Evolutionary conservation across 768 basidiomycete genomes (phyloP), one percentile per base, ranked within the genome.

Genomic region (Macrolepiota fuliginosa): DNA sequence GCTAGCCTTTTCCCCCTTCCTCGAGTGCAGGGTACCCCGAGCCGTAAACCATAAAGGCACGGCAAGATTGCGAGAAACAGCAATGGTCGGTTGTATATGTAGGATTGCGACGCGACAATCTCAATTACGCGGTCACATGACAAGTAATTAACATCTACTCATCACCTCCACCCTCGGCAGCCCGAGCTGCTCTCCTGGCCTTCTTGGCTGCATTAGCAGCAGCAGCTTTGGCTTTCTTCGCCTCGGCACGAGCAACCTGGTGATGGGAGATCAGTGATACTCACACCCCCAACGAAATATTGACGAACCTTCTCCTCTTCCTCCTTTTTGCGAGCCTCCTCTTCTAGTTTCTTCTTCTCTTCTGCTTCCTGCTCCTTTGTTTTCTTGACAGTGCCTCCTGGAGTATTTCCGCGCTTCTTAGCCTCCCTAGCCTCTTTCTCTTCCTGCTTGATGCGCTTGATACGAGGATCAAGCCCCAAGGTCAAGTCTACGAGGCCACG

Each of bases 381-480:
- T 62, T 87, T 88, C 73, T 88, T 89, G 46, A 81, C 78, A 42
- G 85, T 81, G 9, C 75, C 81, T 58, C 80, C 82, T 10, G 80
- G 76, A 32, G 80, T 75, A 12, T 65, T 59, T 72, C 76, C 65
- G 73, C 71, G 76, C 79, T 94, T 95, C 81, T 97, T 98, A 37
- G 92, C 91, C 68, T 95, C 94, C 11, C 94, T 82, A 0, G 92
- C 92, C 64, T 91, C 94, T 74, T 98, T 98, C 76, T 98, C 96
- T 71, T 96, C 87, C 67, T 92, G 91, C 74, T 95, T 96, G 83
- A 97, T 95, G 59, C 93, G 83, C 78, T 94, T 98, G 81, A 99
- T 97, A 64, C 96, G 91, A 27, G 96, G 96, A 73, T 99, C 96
- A 60, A 88, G 74, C 65, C 79, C 77, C 52, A 97, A 83, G 24